phyloP scores from a whole-genome alignment of 129 eudicot genomes.

The Arctium minus region DNA sequence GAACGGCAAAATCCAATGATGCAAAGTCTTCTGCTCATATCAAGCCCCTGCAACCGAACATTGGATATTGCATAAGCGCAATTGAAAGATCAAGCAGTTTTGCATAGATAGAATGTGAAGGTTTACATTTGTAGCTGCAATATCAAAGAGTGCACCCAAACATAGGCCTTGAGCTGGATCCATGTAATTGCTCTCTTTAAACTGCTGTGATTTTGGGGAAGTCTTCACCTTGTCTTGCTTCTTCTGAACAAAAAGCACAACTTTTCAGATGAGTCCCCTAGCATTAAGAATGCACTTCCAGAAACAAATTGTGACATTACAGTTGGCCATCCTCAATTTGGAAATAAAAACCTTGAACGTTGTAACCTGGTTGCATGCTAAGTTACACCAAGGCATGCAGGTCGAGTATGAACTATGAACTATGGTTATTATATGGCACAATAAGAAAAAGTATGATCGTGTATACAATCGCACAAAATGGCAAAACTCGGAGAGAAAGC shows the following conservation, averaged over 20 bases:
- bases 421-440: no score
- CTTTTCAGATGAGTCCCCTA: not conserved
- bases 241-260: conserved; percentile 51
- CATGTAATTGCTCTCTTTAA: conserved; percentile 89
- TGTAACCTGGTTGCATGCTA: no score
- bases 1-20: conserved; percentile 97
- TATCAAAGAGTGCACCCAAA: conserved; percentile 96
- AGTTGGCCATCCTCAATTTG: no score
- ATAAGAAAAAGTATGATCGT: no score
- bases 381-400: no score
- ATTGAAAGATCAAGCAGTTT: not conserved
- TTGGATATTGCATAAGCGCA: not conserved
- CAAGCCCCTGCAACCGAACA: conserved; percentile 67
- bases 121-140: conserved; percentile 96
- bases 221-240: conserved; percentile 54
- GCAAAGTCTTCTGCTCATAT: conserved; percentile 91
- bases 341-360: no score
- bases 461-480: no score
- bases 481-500: no score
- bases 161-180: conserved; percentile 95
- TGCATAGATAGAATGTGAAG: not conserved
- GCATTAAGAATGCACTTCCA: not conserved
- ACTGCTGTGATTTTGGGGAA: conserved; percentile 66
- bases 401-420: no score
- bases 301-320: not conserved